Evolutionary conservation across 148 eudicot genomes (phyloP).

Genomic region (Spergularia marina): DNA sequence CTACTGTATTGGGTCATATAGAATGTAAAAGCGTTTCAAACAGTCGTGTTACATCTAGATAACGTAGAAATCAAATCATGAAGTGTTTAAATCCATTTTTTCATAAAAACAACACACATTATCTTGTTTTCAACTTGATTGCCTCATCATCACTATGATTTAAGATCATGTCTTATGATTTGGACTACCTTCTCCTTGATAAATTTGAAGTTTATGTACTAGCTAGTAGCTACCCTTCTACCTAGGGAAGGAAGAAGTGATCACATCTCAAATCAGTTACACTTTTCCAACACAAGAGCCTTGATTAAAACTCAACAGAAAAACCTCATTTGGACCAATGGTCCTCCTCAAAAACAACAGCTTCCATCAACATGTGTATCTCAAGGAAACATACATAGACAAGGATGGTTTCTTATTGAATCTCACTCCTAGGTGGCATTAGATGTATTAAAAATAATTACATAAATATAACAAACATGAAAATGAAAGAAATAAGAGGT

Average conservation of each 20-base stretch:
- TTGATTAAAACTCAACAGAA: constrained; percentile 23
- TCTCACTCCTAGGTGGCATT: background rate
- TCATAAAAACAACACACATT: too few relatives aligned
- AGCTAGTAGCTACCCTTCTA: background rate
- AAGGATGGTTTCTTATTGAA: constrained; percentile 12
- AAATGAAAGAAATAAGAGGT: background rate
- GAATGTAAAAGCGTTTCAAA: too few relatives aligned
- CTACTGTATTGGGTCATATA: too few relatives aligned
- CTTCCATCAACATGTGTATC: constrained; percentile 4
- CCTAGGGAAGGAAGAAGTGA: background rate
- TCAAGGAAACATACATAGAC: constrained; percentile 22
- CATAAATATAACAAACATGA: constrained; percentile 7
- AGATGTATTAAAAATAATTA: background rate
- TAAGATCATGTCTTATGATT: too few relatives aligned
- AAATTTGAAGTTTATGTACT: background rate
- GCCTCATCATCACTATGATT: too few relatives aligned
- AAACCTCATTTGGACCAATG: constrained; percentile 30
- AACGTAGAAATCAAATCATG: too few relatives aligned
- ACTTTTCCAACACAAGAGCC: constrained; percentile 25
- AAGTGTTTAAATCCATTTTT: too few relatives aligned
- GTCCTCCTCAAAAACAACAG: constrained; percentile 13
- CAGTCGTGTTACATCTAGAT: too few relatives aligned
- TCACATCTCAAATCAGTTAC: constrained; percentile 19
- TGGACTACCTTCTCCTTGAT: background rate
- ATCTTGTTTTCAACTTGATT: too few relatives aligned